Evolutionary conservation across 202 grass and related monocot species (phyloP), one percentile per base, ranked within the genome.

Genomic region (Sporobolus alterniflorus): DNA sequence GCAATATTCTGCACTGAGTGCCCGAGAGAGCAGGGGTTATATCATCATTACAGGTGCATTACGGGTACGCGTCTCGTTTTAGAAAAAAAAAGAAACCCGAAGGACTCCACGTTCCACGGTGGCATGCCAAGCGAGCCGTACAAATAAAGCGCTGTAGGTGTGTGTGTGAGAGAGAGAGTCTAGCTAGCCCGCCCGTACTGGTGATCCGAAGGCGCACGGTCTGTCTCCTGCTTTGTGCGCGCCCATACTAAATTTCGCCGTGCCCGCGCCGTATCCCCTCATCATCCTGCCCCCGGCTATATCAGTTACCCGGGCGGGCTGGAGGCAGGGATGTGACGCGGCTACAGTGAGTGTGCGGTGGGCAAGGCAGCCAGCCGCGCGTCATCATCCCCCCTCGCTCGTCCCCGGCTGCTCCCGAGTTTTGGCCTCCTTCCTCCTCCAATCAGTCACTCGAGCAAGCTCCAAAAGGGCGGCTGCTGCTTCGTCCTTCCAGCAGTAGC

Each of bases 291-390:
- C 10, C 33, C 43, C 49, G 6, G 24, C 64, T 67, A 76, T 85
- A 85, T 85, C 22, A 39, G 66, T 36, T 63, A 69, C 76, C 47
- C 15, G 12, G 46, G 59, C 67, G 29, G 16, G 79, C 34, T 39
- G 80, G 65, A 43, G 76, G 39, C 6, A 10, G 85, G 82, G 34
- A 73, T 78, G 79, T 26, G 79, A 70, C 29, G 44, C 69, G 9
- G 75, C 88, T 49, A 87, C 88, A 87, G 80, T 90, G 26, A 41
- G 8, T 56, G 9, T 28, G 40, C 29, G 7, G 18, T 28, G 13
- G 56, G 6, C n/a, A n/a, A 1, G 66, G 30, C 21, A 41, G 32
- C 13, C 46, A 56, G 33, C 16, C 36, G 2, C 50, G 28, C 43
- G 24, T 28, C 56, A 16, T 39, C 69, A 18, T n/a, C 36, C 24